Evolutionary conservation across 805 yeast species (phyloP), one percentile per base, ranked within the genome.

Genomic region (Ogataea glucozyma): DNA sequence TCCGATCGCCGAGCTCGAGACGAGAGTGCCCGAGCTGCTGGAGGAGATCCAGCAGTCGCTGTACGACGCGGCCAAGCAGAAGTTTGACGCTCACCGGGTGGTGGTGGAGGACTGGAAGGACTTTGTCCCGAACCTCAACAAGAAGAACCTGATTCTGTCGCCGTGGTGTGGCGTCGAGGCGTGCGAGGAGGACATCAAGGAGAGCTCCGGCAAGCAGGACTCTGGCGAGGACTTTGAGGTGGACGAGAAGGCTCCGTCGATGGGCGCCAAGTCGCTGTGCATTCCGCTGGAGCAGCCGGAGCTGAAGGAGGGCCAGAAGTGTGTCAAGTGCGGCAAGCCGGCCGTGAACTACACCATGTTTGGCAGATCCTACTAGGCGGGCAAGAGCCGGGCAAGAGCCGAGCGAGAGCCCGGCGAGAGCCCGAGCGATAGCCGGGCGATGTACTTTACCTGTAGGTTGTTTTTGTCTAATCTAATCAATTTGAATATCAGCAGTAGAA

Each of bases 241-340:
- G 37, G 99, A 93, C 64, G 98, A 93, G 62, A 85, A 87, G 67
- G 88, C 99, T 18, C 99, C 99, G 64, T 82, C 95, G 40, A 93
- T 93, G 99, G 99, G 99, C 63, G 99, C 99, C 54, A 93, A 93
- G 75, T 85, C 96, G 16, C 76, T 93, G 68, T 93, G 99, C 79
- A 90, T 90, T 66, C 99, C 99, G 53, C 83, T 82, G 62, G 85
- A 87, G 29, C 98, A 91, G 73, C 97, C 96, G 46, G 79, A 71
- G 58, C 77, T 91, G 67, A 79, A 79, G 65, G 71, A 66, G 53
- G 91, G 84, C 56, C 87, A 88, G 53, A 84, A 82, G 67, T 95
- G 99, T 81, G 83, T 88, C 51, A 85, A 73, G 60, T 93, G 98
- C 78, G 86, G 76, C 50, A 72, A 69, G 56, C 67, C 70, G 32